phyloP scores from a whole-genome alignment of 2,329 filamentous ascomycete genomes.

The Alternaria atra region DNA sequence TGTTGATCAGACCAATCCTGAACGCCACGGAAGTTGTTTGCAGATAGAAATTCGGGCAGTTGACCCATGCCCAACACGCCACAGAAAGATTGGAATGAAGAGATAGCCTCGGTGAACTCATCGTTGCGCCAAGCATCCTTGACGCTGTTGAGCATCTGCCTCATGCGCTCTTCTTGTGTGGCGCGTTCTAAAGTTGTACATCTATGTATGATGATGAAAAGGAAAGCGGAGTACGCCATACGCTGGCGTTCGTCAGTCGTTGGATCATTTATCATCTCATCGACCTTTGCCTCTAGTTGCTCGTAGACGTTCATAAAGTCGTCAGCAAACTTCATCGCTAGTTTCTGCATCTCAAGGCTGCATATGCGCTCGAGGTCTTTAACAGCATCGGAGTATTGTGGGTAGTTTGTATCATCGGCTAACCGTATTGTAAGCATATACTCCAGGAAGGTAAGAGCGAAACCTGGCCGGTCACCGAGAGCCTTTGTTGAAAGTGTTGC shows the following conservation, averaged over 20 bases:
- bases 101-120: conserved; percentile 72
- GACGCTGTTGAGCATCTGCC: conserved; percentile 83
- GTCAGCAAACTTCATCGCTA: conserved; percentile 91
- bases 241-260: conserved; percentile 82
- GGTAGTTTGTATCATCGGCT: conserved; percentile 73
- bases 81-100: conserved; percentile 81
- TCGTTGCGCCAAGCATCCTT: conserved; percentile 80
- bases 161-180: conserved; percentile 75
- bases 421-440: conserved; percentile 87
- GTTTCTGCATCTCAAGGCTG: conserved; percentile 84
- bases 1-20: conserved; percentile 82
- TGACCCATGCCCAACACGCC: conserved; percentile 79
- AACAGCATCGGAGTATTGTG: conserved; percentile 84
- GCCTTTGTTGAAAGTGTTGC: conserved; percentile 86
- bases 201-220: conserved; percentile 94
- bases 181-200: conserved; percentile 75
- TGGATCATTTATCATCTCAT: conserved; percentile 77
- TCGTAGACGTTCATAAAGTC: conserved; percentile 89
- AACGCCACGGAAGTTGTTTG: conserved; percentile 75
- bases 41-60: conserved; percentile 80
- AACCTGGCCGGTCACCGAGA: conserved; percentile 76
- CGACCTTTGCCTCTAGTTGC: conserved; percentile 82
- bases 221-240: conserved; percentile 85
- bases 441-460: conserved; percentile 89
- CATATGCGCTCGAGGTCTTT: conserved; percentile 87